Evolutionary conservation across 2,329 filamentous ascomycete species (phyloP), one percentile per base, ranked within the genome.

Genomic region (Bipolaris sorokiniana): DNA sequence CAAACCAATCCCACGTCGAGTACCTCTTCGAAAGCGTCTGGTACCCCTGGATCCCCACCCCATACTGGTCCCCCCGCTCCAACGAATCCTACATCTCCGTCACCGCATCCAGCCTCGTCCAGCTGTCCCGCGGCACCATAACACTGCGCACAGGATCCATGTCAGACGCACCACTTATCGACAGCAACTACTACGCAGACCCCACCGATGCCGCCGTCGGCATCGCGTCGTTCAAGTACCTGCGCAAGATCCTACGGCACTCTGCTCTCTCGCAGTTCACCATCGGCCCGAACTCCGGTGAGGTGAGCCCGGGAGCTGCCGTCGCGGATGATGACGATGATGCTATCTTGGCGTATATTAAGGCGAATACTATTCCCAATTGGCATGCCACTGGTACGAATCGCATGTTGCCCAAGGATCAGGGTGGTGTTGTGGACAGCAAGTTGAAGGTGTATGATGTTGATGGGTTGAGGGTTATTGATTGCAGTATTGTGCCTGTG

Each of bases 321-420:
- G 62, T 69, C 1, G 40, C 41, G 13, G 58, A 68, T 63, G 51
- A 72, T 9, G 68, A 68, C 1, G 69, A 77, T 36, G 71, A 66
- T 7, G 57, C 74, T 23, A 73, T 76, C 7, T 41, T 67, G 2
- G 58, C 66, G 18, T 65, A 64, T 16, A 63, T 76, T 16, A 59
- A 63, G n/a, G 56, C 61, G 3, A 67, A 62, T n/a, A 62, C 64
- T 0, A 62, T 67, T 20, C 64, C 62, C 1, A 62, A 62, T 15
- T 75, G 69, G 65, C 73, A 76, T 55, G 70, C 73, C 2, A 59
- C 73, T 1, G 76, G 76, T 5, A 78, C 74, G 1, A 72, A 68
- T 15, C 67, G 66, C 7, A 75, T 76, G 72, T 41, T 71, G 54
- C 61, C 69, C 2, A 42, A 59, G 31, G 67, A 69, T 37, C 52